Conservation (phyloP, 441 rosid genomes). For the Pelargonium citronellum region DNA sequence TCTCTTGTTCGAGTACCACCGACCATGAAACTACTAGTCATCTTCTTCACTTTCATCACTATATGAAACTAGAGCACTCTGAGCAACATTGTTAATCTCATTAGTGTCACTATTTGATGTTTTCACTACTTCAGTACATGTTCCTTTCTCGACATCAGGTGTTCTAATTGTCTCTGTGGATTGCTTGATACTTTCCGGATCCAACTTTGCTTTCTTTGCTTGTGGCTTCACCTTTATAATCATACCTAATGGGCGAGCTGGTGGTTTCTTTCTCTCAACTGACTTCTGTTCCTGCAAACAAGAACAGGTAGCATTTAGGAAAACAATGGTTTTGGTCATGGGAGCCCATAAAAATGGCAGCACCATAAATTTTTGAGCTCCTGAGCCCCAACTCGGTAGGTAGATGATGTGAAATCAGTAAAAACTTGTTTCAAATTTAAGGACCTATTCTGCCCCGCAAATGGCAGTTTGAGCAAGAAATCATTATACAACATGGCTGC, state of each 20-base stretch:
- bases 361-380: background rate
- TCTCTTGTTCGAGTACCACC: background rate
- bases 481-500: background rate
- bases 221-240: constrained; percentile 68
- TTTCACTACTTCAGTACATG: constrained; percentile 31
- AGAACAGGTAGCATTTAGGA: constrained; percentile 17
- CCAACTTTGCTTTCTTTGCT: constrained; percentile 60
- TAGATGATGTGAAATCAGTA: background rate
- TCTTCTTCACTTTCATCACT: constrained; percentile 82
- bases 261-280: constrained; percentile 46
- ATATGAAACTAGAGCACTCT: constrained; percentile 59
- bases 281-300: constrained; percentile 43
- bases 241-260: constrained; percentile 48
- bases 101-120: constrained; percentile 19
- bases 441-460: background rate
- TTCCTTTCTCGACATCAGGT: constrained; percentile 21
- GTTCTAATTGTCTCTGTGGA: constrained; percentile 20
- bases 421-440: background rate
- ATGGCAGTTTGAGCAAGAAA: background rate
- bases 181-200: constrained; percentile 29
- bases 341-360: background rate
- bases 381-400: background rate
- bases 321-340: background rate
- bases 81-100: constrained; percentile 27
- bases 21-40: constrained; percentile 17